Base-by-base conservation (phyloP, 2,329 filamentous ascomycete genomes). In the Mariannaea elegans region DNA sequence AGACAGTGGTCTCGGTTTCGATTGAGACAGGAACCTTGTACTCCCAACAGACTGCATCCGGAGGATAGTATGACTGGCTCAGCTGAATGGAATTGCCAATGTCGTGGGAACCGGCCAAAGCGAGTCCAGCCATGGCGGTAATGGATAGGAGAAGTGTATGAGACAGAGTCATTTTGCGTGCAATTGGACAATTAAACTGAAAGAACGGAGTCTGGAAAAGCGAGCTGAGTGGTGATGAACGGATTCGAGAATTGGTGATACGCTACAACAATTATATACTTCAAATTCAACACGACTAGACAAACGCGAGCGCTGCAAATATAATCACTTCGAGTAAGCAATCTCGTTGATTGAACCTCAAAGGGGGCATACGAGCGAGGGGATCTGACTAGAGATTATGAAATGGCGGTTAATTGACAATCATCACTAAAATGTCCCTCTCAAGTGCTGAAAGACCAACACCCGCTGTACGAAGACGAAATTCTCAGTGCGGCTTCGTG, bases 1-100 rank as follows among this genome's bases (percentile, higher is more conserved):
- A 64, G 3, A 59, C 29, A 4, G 44, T 41, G 16, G 53, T 56
- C 29, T 65, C 57, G 3, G 61, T 54, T 2, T 42, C 57, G 24
- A 64, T 47, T 2, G 58, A 52, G 38, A 65, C 61, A 10, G 63
- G 63, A 7, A 65, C 63, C 7, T 63, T 64, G 53, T 63, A 59
- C 23, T 65, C 59, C 49, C 59, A 58, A 24, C 64, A 65, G n/a
- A 60, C 47, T 12, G 64, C 62, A 2, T 38, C 31, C 1, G 64
- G 52, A 10, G 62, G 64, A 27, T 63, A 65, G 49, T 65, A 64
- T 2, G 59, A 55, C 24, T 65, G 63, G 16, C 45, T 65, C 14
- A 65, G 13, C 6, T 14, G 34, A 2, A 31, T 7, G 14, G 32
- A 32, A 10, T 19, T 44, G 19, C 7, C 29, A 7, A n/a, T 18